These are phyloP conservation scores for Aspergillus oerlinghausenensis DNA, from an alignment of 2,329 filamentous ascomycete species.

Conservation along the genomic window DNA sequence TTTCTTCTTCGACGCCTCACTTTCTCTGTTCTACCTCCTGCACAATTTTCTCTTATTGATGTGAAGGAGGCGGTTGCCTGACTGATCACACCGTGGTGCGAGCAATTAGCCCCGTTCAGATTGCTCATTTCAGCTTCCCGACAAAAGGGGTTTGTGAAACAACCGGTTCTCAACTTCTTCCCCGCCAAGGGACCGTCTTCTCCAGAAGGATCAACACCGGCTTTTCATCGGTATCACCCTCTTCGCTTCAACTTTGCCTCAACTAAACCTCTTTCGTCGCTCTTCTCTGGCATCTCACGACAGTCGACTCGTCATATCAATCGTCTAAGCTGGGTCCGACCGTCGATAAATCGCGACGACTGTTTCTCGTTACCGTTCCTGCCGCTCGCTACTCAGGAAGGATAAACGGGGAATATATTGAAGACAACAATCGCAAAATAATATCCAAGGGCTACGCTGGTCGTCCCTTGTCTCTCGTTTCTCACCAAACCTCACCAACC, in stretches of 20 bases:
- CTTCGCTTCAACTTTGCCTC: background rate
- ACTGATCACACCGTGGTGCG: background rate
- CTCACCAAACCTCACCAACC: slow-evolving; percentile 9
- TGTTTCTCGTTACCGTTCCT: background rate
- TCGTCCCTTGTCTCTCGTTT: slow-evolving; percentile 31
- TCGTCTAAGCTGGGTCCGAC: background rate
- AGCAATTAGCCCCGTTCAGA: background rate
- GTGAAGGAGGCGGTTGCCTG: background rate
- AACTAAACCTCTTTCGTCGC: background rate
- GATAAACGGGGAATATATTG: slow-evolving; percentile 5
- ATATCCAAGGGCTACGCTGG: slow-evolving; percentile 32
- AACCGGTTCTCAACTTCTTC: slow-evolving; percentile 1
- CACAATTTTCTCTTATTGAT: background rate
- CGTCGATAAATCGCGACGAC: slow-evolving; percentile 5
- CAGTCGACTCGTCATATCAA: background rate
- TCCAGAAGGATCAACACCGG: background rate
- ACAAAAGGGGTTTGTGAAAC: slow-evolving; percentile 3
- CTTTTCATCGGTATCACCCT: background rate
- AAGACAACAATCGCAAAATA: slow-evolving; percentile 11
- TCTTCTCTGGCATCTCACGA: background rate
- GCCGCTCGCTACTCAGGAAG: background rate
- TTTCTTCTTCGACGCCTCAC: background rate
- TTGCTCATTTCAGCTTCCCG: background rate
- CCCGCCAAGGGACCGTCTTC: background rate
- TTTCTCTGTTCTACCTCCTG: background rate